phyloP scores from a whole-genome alignment of 208 protist genomes.

The Naegleria lovaniensis region DNA sequence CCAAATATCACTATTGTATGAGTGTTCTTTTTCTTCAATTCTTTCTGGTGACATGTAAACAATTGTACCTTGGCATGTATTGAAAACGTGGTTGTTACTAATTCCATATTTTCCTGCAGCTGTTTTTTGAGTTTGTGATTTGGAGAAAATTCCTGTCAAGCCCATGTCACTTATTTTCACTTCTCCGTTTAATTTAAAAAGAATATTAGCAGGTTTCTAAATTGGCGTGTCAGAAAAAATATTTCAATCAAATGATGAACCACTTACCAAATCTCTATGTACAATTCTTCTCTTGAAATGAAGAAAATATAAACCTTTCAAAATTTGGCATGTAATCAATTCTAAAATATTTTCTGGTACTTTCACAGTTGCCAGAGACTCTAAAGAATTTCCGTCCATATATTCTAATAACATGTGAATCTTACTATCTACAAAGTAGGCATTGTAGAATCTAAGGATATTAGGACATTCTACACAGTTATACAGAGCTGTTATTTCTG shows the following conservation, averaged over 20 bases:
- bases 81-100: neutral
- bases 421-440: neutral
- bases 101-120: neutral
- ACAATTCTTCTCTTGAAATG: neutral
- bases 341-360: slow-evolving; percentile 17
- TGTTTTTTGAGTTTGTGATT: neutral
- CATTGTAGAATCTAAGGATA: neutral
- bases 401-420: slow-evolving; percentile 5
- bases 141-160: neutral
- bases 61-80: slow-evolving; percentile 52
- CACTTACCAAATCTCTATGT: neutral
- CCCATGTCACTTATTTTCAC: slow-evolving; percentile 18
- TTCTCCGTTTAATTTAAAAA: neutral
- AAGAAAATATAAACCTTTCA: neutral
- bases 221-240: neutral
- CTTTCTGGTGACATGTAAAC: slow-evolving; percentile 79
- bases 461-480: neutral
- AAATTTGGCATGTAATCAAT: neutral
- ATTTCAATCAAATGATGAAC: neutral
- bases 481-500: neutral
- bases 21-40: slow-evolving; percentile 64
- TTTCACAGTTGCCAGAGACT: neutral
- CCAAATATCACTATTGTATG: slow-evolving; percentile 71
- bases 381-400: slow-evolving; percentile 2
- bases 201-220: slow-evolving; percentile 21